Evolutionary conservation across 345 rosid species (phyloP).

Genomic region (Hevea brasiliensis): DNA sequence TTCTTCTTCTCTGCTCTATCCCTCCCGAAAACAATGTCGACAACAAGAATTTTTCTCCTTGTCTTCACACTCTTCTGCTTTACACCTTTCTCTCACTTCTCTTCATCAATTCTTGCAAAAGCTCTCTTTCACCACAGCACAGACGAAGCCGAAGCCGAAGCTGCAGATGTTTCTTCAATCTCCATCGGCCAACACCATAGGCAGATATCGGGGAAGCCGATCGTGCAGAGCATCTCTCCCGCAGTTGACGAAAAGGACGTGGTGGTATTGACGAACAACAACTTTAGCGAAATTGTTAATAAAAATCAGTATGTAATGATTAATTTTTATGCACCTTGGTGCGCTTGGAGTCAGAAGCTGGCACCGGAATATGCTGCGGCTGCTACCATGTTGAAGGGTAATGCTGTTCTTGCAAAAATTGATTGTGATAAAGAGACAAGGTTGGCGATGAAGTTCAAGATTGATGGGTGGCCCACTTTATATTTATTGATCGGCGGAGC

Average conservation of each 20-base stretch:
- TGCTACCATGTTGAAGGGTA: too few species aligned
- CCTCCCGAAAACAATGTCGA: slow-evolving; percentile 30
- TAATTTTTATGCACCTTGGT: slow-evolving; percentile 27
- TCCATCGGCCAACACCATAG: neutral
- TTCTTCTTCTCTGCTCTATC: too few species aligned
- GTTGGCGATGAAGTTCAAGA: neutral
- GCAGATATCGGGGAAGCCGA: neutral
- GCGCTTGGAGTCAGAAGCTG: too few species aligned
- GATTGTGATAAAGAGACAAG: neutral
- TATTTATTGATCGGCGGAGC: slow-evolving; percentile 15
- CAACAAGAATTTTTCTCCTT: neutral
- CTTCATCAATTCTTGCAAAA: neutral
- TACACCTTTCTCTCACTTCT: neutral
- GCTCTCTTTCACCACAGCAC: neutral
- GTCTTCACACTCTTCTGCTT: neutral
- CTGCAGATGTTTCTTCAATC: neutral
- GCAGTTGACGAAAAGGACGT: neutral
- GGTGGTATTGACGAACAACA: slow-evolving; percentile 11
- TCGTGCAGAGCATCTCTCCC: neutral
- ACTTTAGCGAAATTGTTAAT: slow-evolving; percentile 22
- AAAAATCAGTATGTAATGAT: slow-evolving; percentile 23
- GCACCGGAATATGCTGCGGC: too few species aligned
- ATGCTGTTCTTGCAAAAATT: too few species aligned
- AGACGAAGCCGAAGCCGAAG: too few species aligned
- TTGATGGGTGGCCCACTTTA: slow-evolving; percentile 14